These are phyloP conservation scores for Suillus weaverae DNA, from an alignment of 768 basidiomycete genomes.

Conservation along the genomic window DNA sequence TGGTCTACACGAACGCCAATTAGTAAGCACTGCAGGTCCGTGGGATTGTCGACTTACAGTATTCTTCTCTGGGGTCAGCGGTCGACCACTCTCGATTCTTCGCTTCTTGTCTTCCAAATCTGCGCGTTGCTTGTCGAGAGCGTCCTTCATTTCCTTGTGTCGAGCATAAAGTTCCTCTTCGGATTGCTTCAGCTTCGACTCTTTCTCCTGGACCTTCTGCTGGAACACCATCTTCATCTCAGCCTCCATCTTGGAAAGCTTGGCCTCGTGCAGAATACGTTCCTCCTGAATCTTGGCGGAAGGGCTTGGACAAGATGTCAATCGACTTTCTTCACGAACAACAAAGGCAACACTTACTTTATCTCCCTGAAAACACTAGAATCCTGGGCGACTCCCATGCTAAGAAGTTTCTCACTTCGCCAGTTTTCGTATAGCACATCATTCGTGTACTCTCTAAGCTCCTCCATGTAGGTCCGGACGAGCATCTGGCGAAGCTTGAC, in stretches of 20 bases:
- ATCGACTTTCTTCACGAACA: conserved; percentile 7
- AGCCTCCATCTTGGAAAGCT: conserved; percentile 98
- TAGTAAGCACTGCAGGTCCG: conserved; percentile 8
- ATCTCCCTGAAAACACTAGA: conserved; percentile 98
- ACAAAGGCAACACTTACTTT: conserved; percentile 64
- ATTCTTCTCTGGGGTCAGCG: conserved; percentile 92
- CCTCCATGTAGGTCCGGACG: conserved; percentile 99
- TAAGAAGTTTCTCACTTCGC: conserved; percentile 92
- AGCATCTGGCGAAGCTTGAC: conserved; percentile 99
- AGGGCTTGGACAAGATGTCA: conserved; percentile 56
- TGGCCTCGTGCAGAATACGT: conserved; percentile 93
- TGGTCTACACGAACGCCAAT: conserved; percentile 27
- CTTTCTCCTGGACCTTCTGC: conserved; percentile 99
- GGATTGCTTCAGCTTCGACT: conserved; percentile 96
- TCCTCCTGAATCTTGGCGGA: conserved; percentile 96
- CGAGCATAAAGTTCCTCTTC: conserved; percentile 99
- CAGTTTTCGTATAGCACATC: conserved; percentile 97
- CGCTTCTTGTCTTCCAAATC: conserved; percentile 99
- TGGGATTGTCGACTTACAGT: conserved; percentile 52
- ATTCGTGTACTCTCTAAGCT: conserved; percentile 95
- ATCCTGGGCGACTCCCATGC: conserved; percentile 98
- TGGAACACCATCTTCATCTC: conserved; percentile 99
- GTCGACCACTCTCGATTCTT: conserved; percentile 90
- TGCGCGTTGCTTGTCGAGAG: conserved; percentile 90
- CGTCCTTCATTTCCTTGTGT: conserved; percentile 99